Evolutionary conservation across 140 eudicot genomes (phyloP), one percentile per base, ranked within the genome.

Genomic region (Ambrosia hybrid): DNA sequence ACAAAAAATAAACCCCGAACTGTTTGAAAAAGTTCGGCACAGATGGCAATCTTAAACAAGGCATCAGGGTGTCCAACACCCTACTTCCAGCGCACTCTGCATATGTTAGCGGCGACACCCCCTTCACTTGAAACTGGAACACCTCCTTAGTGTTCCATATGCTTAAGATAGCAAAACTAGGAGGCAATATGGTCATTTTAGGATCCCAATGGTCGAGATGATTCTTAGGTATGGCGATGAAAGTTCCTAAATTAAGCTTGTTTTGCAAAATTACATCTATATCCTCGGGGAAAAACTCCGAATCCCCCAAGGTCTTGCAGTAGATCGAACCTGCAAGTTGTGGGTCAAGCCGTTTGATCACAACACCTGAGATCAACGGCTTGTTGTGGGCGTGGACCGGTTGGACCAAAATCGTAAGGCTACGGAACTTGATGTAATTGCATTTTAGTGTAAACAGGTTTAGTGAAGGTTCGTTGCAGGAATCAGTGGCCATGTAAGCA

Each of bases 391-490:
- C 67, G 10, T 60, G 67, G 13, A 34, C 67, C 8, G 67, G 67
- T 34, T 60, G 67, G 46, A 60, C 67, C 67, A 60, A 60, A 33
- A 60, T 34, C 4, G 67, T 34, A 13, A 60, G 67, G 67, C 67
- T 60, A 34, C 67, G 67, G 67, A 60, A 60, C 67, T n/a, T 60
- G 67, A 36, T 34, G 9, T 60, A 60, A 60, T 60, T 10, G 6
- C 67, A 60, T 60, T 60, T 60, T 60, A 12, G 67, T 60, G 67
- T 60, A 60, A 60, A 60, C 67, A 60, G 46, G 67, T 60, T 60
- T 60, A 60, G 67, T 60, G 67, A 60, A 5, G 67, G 46, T 60
- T 33, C 16, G 17, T 60, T 60, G 46, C 5, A 60, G 67, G 46
- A 60, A 12, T 60, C 67, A 0, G 67, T 60, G 4, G 67, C 67